These are phyloP conservation scores for Lupinus albus DNA, from an alignment of 306 rosid species.

Conservation along the genomic window DNA sequence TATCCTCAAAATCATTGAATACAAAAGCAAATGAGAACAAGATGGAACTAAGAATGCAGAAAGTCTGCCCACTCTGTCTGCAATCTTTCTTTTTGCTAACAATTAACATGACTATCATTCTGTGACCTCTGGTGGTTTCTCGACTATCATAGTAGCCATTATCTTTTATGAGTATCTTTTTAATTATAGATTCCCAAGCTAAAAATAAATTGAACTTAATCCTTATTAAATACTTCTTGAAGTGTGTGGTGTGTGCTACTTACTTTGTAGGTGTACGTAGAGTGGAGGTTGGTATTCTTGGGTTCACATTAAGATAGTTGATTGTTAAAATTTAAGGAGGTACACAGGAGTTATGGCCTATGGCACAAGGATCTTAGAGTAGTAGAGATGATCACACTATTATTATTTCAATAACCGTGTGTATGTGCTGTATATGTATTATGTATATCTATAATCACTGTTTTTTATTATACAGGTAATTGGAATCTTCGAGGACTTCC, in stretches of 20 bases:
- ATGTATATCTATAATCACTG: conserved; percentile 26
- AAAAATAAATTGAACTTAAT: background rate
- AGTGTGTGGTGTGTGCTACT: background rate
- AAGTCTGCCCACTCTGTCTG: conserved; percentile 15
- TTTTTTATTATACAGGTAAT: conserved; percentile 60
- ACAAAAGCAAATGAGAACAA: background rate
- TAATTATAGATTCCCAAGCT: background rate
- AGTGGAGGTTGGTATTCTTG: background rate
- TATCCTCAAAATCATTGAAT: background rate
- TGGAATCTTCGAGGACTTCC: conserved; percentile 68
- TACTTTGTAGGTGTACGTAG: background rate
- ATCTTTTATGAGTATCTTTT: background rate
- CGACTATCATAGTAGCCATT: background rate
- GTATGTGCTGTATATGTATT: conserved; percentile 25
- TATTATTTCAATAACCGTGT: background rate
- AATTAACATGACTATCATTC: background rate
- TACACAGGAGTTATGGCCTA: background rate
- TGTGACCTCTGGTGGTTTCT: background rate
- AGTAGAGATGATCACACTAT: background rate
- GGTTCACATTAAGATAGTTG: background rate
- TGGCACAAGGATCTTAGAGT: background rate
- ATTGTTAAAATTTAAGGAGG: background rate
- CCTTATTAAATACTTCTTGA: background rate
- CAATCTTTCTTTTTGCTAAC: background rate
- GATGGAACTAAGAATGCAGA: conserved; percentile 3